These are phyloP conservation scores for Ammopiptanthus mongolicus DNA, from an alignment of 306 rosid species.

Conservation along the genomic window DNA sequence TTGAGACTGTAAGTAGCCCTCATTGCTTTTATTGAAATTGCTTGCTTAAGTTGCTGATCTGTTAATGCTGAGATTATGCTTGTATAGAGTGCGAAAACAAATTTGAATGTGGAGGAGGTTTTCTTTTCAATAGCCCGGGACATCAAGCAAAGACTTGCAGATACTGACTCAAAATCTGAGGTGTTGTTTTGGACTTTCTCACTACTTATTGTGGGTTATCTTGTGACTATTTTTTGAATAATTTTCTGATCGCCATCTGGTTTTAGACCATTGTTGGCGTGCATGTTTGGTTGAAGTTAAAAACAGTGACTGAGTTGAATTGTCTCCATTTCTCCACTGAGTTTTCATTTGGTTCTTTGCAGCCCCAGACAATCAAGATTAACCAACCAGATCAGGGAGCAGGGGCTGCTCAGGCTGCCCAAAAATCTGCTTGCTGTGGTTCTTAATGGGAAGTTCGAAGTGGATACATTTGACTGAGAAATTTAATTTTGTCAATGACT, in stretches of 20 bases:
- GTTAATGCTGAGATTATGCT: constrained; percentile 19
- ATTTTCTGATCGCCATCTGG: background rate
- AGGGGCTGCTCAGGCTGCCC: constrained; percentile 56
- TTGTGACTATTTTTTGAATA: background rate
- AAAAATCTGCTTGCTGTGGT: constrained; percentile 73
- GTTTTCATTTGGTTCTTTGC: constrained; percentile 21
- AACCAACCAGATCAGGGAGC: constrained; percentile 62
- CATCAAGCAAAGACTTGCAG: constrained; percentile 79
- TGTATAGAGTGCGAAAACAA: constrained; percentile 82
- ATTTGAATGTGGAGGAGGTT: constrained; percentile 83
- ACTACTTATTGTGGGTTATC: background rate
- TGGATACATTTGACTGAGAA: constrained; percentile 32
- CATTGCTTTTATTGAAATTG: constrained; percentile 3
- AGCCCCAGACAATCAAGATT: constrained; percentile 78
- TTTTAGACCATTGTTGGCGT: background rate
- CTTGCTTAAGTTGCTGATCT: background rate
- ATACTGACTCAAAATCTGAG: constrained; percentile 77
- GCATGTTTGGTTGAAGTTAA: background rate
- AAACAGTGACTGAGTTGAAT: background rate
- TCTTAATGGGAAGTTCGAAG: constrained; percentile 20
- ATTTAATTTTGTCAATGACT: constrained; percentile 46
- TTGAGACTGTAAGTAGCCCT: constrained; percentile 65
- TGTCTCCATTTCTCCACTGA: background rate
- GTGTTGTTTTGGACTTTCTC: constrained; percentile 29
- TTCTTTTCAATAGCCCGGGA: constrained; percentile 82